Evolutionary conservation across 2,329 filamentous ascomycete genomes (phyloP), one percentile per base, ranked within the genome.

Genomic region (Diaporthe helianthi): DNA sequence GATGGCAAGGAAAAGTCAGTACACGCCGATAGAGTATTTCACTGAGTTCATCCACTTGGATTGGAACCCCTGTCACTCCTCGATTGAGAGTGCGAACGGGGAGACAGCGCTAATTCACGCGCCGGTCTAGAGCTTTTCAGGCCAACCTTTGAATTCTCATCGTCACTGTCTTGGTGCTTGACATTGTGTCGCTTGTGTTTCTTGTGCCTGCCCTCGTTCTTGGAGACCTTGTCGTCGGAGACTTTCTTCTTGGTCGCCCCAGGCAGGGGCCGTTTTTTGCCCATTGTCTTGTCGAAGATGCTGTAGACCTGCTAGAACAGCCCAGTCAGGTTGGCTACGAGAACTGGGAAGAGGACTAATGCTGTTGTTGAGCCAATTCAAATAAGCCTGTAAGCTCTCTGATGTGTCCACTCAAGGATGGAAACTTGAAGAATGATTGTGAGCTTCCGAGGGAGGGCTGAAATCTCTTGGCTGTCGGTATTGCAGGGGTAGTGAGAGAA

Each of bases 241-340:
- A 67, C 53, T 64, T 74, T 73, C 71, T 73, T 71, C 60, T 67
- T 70, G 65, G 58, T 51, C 69, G 46, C 51, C 41, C 60, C 64
- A 22, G 67, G 52, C 29, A 10, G 38, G 19, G 68, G 47, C 13
- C 47, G 64, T 47, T 44, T 47, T 51, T 70, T 70, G 54, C 68
- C 68, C 68, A 70, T 63, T 19, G 41, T 33, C 29, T 44, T 49
- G 26, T 24, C n/a, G n/a, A 33, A 36, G 38, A 33, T 22, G 13
- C 31, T 49, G 44, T 8, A 36, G 29, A 66, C 46, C 41, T 26
- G 22, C 24, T 38, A 33, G 44, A 44, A 41, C 19, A 33, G 54
- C 54, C n/a, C 29, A 22, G 12, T 10, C 17, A 46, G 13, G 15
- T 17, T 31, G 29, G 41, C 33, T 22, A 36, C 19, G 29, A 33